These are phyloP conservation scores for Penicillium sp. DNA, from an alignment of 2,329 filamentous ascomycete genomes.

Conservation along the genomic window DNA sequence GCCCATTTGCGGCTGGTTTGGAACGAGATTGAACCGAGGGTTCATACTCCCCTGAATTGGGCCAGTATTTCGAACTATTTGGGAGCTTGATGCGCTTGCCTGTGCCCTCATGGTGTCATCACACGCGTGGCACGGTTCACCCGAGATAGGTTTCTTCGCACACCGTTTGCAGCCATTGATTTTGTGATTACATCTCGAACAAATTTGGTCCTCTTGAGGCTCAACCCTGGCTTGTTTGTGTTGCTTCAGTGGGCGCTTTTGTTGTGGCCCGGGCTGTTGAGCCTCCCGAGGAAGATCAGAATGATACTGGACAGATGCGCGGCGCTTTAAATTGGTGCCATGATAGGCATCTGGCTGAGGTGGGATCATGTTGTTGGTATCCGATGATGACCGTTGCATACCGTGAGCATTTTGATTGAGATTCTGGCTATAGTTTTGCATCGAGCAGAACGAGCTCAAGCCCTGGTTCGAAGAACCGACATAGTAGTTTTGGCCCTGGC, in stretches of 20 bases:
- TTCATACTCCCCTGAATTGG: neutral
- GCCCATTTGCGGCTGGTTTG: neutral
- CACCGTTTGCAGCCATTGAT: neutral
- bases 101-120: no score
- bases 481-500: neutral
- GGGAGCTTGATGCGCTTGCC: neutral
- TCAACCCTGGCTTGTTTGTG: neutral
- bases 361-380: neutral
- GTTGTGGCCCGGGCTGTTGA: neutral
- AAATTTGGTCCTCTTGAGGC: neutral
- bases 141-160: neutral
- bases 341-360: neutral
- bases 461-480: neutral
- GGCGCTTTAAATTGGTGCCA: neutral
- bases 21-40: neutral
- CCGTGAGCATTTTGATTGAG: neutral
- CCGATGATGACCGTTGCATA: neutral
- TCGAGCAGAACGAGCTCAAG: neutral
- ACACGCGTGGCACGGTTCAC: neutral
- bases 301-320: neutral
- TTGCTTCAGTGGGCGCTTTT: neutral
- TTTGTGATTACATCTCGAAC: neutral
- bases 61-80: neutral
- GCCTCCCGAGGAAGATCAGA: neutral
- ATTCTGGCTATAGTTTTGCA: neutral